Conservation (phyloP, 257 asterid species). For the Solanum peruvianum region DNA sequence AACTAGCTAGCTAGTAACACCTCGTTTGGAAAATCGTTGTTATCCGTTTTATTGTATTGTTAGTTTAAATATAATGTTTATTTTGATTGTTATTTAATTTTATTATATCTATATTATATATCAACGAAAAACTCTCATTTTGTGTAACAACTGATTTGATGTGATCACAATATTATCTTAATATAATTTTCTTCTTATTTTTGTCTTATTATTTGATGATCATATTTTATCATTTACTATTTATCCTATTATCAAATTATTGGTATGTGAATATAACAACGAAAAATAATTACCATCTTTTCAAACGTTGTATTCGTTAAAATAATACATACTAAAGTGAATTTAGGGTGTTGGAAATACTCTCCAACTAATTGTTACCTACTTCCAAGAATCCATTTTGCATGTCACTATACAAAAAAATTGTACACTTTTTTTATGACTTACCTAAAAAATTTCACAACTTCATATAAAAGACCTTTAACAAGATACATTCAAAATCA, state of each 20-base stretch:
- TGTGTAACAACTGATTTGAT: neutral
- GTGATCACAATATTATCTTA: neutral
- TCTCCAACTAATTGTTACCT: conserved; percentile 6
- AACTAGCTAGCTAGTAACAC: neutral
- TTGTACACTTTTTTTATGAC: neutral
- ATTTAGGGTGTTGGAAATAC: neutral
- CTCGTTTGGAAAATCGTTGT: neutral
- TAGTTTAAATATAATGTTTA: too few species aligned
- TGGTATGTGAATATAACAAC: neutral
- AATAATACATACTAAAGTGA: too few species aligned
- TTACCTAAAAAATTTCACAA: neutral
- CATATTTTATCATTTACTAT: too few species aligned
- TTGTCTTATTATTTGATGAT: too few species aligned
- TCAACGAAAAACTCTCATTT: neutral
- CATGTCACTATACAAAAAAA: neutral
- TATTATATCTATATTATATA: too few species aligned
- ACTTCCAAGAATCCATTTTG: conserved; percentile 1
- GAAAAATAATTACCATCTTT: too few species aligned
- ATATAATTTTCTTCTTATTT: neutral
- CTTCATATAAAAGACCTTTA: conserved; percentile 1
- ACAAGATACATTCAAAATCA: neutral
- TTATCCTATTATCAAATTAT: too few species aligned
- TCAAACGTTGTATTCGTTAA: too few species aligned
- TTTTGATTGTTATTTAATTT: neutral
- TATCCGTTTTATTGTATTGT: too few species aligned